These are phyloP conservation scores for Aspergillus haitiensis DNA, from an alignment of 495 filamentous ascomycete species.

Conservation along the genomic window DNA sequence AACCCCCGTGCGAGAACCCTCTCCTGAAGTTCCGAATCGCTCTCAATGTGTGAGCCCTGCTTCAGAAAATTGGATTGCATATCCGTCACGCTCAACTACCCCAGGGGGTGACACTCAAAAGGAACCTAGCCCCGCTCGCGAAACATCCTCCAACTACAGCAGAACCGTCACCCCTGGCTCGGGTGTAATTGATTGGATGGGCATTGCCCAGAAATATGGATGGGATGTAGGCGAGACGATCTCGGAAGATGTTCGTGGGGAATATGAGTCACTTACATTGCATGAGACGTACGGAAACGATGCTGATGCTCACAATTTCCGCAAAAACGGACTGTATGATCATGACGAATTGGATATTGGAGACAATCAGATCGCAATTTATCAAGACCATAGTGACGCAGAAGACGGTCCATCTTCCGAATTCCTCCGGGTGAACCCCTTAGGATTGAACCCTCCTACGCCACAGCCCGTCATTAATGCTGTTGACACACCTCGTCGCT, in stretches of 20 bases:
- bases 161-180: slow-evolving; percentile 42
- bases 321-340: slow-evolving; percentile 28
- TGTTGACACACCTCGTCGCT: slow-evolving; percentile 23
- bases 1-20: slow-evolving; percentile 36
- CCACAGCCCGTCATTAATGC: slow-evolving; percentile 40
- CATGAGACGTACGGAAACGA: slow-evolving; percentile 43
- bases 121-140: slow-evolving; percentile 42
- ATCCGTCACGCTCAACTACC: slow-evolving; percentile 55
- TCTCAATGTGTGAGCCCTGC: slow-evolving; percentile 41
- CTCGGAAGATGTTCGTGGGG: slow-evolving; percentile 39
- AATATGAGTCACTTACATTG: slow-evolving; percentile 44
- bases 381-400: slow-evolving; percentile 50
- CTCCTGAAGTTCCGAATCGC: slow-evolving; percentile 29
- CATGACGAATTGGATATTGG: slow-evolving; percentile 41
- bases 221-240: slow-evolving; percentile 35
- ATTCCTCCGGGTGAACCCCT: slow-evolving; percentile 45
- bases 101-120: slow-evolving; percentile 33
- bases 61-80: slow-evolving; percentile 62
- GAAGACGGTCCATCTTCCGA: slow-evolving; percentile 36
- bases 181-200: slow-evolving; percentile 41
- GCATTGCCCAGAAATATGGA: slow-evolving; percentile 34
- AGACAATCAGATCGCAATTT: slow-evolving; percentile 42
- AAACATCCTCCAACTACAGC: slow-evolving; percentile 47
- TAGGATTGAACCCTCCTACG: slow-evolving; percentile 55
- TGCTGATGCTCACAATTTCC: slow-evolving; percentile 26